Base-by-base conservation (phyloP, 148 eudicot genomes). In the Fagopyrum tataricum region DNA sequence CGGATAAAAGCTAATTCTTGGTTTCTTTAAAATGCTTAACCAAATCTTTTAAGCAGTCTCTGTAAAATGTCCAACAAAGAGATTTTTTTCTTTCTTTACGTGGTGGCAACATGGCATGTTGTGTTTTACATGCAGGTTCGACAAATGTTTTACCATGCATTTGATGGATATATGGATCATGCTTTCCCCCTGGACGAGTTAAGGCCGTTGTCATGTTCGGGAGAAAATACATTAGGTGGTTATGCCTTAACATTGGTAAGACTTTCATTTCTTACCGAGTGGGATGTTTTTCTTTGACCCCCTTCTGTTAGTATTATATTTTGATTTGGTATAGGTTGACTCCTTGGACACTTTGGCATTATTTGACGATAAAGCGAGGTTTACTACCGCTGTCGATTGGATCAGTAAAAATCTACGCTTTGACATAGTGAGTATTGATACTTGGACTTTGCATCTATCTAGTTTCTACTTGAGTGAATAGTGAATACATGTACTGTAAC, bases 181-280 rank as follows among this genome's bases (percentile, higher is more conserved):
- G 99, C 99, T 77, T 95, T 95, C 76, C 99, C 99, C 67, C 93
- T 75, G 37, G 99, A 95, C 81, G 99, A 91, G 79, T 80, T 95
- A 73, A 90, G 79, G 79, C 99, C 99, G 67, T 80, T 90, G 71
- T 91, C 99, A 21, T 95, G 99, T 74, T 82, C 74, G 55, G 99
- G 99, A 24, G 99, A 91, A 86, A 97, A 95, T 78, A 85, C 99
- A 23, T 89, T 95, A 78, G 99, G 99, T 69, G 96, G 99, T 75
- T 95, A 95, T 81, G 99, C 97, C 49, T 80, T 95, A 61, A 95
- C 99, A 67, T 81, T 91, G 97, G 99, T 95, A 82, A 86, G 73
- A 68, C 44, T 44, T 40, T 58, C 69, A 20, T 59, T 73, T 73
- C 39, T 73, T 44, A 31, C 37, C 37, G 15, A 41, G 67, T 40